phyloP scores from a whole-genome alignment of 306 rosid genomes.

The Cyclanthera cordifolia region DNA sequence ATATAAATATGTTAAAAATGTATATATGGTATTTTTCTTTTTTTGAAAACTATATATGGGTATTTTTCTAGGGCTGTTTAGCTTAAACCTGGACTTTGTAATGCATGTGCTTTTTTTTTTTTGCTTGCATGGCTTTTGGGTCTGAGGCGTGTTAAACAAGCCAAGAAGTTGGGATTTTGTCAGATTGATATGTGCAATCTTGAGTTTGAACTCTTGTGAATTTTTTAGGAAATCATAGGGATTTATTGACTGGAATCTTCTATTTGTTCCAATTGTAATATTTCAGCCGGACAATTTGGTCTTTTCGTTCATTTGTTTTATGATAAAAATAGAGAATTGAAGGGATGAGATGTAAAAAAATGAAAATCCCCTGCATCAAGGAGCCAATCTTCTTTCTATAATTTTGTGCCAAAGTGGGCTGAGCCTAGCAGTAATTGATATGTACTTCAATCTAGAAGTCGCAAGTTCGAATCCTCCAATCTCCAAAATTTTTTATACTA shows the following conservation, averaged over 20 bases:
- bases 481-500: too few species aligned
- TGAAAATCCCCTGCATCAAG: background rate
- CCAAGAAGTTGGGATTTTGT: background rate
- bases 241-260: constrained; percentile 3
- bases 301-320: background rate
- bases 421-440: too few species aligned
- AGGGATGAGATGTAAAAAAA: background rate
- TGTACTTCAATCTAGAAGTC: too few species aligned
- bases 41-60: too few species aligned
- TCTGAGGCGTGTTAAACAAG: background rate
- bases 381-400: background rate
- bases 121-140: background rate
- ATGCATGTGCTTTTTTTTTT: background rate
- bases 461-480: too few species aligned
- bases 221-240: background rate
- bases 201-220: background rate
- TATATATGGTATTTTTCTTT: background rate
- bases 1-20: background rate
- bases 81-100: background rate
- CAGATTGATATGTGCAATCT: background rate
- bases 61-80: background rate
- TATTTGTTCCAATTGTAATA: background rate
- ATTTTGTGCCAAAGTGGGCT: background rate
- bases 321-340: background rate
- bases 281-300: background rate